Conservation (phyloP, 148 eudicot species). For the Limonium bicolor region DNA sequence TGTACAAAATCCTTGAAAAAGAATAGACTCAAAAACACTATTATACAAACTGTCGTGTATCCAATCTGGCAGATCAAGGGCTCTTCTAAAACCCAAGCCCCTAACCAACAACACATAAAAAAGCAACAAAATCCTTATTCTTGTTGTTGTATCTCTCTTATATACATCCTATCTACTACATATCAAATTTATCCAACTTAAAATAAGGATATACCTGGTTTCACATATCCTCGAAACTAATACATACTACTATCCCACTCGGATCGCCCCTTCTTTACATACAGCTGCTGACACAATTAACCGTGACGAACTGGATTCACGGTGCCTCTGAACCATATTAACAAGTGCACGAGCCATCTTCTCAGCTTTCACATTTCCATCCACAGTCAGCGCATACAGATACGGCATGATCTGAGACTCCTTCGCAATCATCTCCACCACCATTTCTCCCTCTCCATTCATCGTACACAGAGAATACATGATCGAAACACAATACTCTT, state of each 20-base stretch:
- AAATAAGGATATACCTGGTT: conserved; percentile 4
- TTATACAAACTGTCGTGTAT: too few species aligned
- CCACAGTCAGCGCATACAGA: conserved; percentile 31
- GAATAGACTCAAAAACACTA: too few species aligned
- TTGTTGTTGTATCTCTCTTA: too few species aligned
- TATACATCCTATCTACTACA: too few species aligned
- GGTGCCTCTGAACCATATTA: conserved; percentile 27
- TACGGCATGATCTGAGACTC: conserved; percentile 30
- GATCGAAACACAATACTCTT: conserved; percentile 50
- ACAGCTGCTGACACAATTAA: neutral
- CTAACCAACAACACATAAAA: too few species aligned
- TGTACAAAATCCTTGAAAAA: too few species aligned
- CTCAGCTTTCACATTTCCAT: conserved; percentile 38
- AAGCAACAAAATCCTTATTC: too few species aligned
- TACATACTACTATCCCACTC: neutral
- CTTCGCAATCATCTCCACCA: conserved; percentile 26
- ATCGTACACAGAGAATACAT: conserved; percentile 39
- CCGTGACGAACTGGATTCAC: neutral
- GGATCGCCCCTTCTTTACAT: neutral
- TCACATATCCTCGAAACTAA: too few species aligned
- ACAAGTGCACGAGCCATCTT: conserved; percentile 47
- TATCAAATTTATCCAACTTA: too few species aligned
- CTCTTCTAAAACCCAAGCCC: too few species aligned
- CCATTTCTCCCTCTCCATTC: conserved; percentile 30
- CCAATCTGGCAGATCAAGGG: too few species aligned